A percentile compares a stretch with the other conserved stretches of the same genome.
Conservation (phyloP, 2,329 filamentous ascomycete species). For the Ascochyta pisi region DNA sequence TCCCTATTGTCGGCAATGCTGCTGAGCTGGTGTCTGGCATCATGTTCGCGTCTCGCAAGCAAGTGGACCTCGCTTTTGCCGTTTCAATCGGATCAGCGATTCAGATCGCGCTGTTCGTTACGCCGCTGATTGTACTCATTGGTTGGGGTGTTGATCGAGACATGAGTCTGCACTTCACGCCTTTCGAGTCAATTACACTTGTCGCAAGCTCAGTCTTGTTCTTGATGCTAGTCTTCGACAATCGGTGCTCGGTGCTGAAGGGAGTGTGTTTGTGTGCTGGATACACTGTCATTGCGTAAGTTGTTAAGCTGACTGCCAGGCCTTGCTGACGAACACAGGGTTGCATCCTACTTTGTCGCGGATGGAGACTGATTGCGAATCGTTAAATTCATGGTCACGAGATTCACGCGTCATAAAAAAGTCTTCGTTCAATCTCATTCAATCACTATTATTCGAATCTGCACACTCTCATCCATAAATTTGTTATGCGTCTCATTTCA, state of each 20-base stretch:
- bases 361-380: not conserved
- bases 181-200: slow-evolving; percentile 75
- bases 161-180: slow-evolving; percentile 79
- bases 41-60: slow-evolving; percentile 63
- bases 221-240: slow-evolving; percentile 17
- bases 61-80: slow-evolving; percentile 68
- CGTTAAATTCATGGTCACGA: too few relatives aligned
- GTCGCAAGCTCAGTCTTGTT: slow-evolving; percentile 19
- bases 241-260: slow-evolving; percentile 18
- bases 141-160: slow-evolving; percentile 63
- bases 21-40: slow-evolving; percentile 67
- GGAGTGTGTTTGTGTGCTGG: slow-evolving; percentile 16
- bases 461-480: too few relatives aligned
- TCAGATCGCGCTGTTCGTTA: slow-evolving; percentile 65
- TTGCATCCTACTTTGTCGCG: slow-evolving; percentile 12
- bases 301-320: not conserved
- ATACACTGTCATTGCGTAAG: slow-evolving; percentile 22
- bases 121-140: slow-evolving; percentile 64
- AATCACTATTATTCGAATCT: too few relatives aligned
- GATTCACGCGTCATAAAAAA: too few relatives aligned
- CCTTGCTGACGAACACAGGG: not conserved
- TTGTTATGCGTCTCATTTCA: too few relatives aligned
- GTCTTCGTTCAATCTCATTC: too few relatives aligned
- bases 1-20: slow-evolving; percentile 68
- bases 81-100: slow-evolving; percentile 66